phyloP scores from a whole-genome alignment of 140 eudicot genomes.

The Cichorium intybus region DNA sequence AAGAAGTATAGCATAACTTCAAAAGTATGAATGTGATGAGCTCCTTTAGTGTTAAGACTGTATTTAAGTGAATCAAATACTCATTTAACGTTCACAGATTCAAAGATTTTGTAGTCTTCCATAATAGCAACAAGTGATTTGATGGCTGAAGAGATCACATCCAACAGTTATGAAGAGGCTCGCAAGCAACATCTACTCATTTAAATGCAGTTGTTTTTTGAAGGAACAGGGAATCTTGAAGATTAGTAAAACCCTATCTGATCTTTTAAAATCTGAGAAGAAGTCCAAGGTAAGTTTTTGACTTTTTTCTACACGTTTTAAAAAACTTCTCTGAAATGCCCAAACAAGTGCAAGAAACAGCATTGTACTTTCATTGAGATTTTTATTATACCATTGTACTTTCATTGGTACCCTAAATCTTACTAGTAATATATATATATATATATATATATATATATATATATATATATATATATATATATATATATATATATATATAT shows the following conservation, averaged over 20 bases:
- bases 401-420: no score
- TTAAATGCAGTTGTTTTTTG: not conserved
- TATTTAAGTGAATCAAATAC: not conserved
- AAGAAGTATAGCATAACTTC: no score
- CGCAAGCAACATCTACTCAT: conserved; percentile 66
- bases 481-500: no score
- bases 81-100: not conserved
- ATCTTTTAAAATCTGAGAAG: conserved; percentile 47
- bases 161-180: conserved; percentile 67
- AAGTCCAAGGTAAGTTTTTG: conserved; percentile 70
- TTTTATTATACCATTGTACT: no score
- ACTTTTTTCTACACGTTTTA: not conserved
- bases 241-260: conserved; percentile 56
- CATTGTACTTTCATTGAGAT: no score
- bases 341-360: no score
- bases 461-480: no score
- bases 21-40: not conserved
- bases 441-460: no score
- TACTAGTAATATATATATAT: no score
- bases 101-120: not conserved
- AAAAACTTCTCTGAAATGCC: no score
- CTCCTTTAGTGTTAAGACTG: not conserved
- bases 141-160: conserved; percentile 40
- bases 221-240: conserved; percentile 76
- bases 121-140: not conserved